A percentile compares a stretch with the other conserved stretches of the same genome.
Conservation (phyloP, 208 protist species). For the Phytomonas serpens region DNA sequence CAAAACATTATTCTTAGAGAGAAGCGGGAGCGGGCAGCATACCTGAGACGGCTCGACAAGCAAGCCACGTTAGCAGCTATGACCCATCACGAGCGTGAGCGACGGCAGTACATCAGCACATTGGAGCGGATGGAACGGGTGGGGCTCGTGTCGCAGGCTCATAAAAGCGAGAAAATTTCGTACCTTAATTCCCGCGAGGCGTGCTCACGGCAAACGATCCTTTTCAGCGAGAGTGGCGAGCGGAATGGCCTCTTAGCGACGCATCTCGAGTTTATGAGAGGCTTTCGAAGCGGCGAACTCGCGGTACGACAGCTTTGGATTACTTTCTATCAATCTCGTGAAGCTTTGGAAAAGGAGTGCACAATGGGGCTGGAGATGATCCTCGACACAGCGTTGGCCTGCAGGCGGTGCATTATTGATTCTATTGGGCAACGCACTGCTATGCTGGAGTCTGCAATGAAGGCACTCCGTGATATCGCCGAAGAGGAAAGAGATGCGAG, state of each 20-base stretch:
- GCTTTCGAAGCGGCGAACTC: not conserved
- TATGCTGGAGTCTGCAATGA: not conserved
- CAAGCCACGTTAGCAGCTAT: constrained; percentile 7
- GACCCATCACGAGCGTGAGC: constrained; percentile 10
- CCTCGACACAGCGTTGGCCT: not conserved
- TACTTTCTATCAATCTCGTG: not conserved
- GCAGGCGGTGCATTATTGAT: not conserved
- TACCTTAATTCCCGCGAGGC: not conserved
- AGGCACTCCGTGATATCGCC: not conserved
- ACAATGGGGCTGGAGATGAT: not conserved
- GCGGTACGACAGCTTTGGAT: not conserved
- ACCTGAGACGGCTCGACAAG: constrained; percentile 14
- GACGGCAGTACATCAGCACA: constrained; percentile 17
- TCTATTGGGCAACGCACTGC: not conserved
- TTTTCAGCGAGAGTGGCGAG: not conserved
- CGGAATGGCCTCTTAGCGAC: not conserved
- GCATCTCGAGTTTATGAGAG: not conserved
- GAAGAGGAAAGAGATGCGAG: not conserved
- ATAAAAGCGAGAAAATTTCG: not conserved
- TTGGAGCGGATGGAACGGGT: constrained; percentile 12
- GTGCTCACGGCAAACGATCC: not conserved
- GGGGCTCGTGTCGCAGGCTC: not conserved
- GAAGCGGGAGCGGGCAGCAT: constrained; percentile 30
- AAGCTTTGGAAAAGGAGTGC: not conserved
- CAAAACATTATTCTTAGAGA: constrained; percentile 33